Conservation (phyloP, 2,329 filamentous ascomycete species). For the Colletotrichum navitas region DNA sequence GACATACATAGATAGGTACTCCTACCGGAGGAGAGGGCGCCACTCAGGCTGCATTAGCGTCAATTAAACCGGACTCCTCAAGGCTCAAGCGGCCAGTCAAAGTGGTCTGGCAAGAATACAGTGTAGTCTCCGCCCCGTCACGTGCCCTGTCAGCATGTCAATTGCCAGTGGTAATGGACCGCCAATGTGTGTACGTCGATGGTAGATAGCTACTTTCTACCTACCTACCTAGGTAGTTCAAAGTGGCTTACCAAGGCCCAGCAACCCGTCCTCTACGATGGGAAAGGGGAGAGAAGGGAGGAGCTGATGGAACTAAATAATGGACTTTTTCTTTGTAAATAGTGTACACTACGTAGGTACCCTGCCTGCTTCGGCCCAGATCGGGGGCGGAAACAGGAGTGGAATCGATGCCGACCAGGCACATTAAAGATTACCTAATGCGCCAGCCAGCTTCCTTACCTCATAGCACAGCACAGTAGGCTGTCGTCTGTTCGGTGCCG, state of each 20-base stretch:
- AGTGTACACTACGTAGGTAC: background rate
- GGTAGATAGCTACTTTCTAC: too few species aligned
- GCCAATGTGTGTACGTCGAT: background rate
- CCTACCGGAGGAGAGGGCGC: constrained; percentile 7
- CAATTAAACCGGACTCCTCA: constrained; percentile 38
- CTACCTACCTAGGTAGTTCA: background rate
- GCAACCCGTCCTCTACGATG: background rate
- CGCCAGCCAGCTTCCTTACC: constrained; percentile 1
- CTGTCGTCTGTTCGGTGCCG: constrained; percentile 16
- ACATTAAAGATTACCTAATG: constrained; percentile 20
- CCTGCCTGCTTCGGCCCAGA: background rate
- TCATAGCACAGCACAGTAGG: constrained; percentile 1
- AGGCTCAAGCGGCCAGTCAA: constrained; percentile 36
- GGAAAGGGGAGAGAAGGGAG: background rate
- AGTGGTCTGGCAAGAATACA: constrained; percentile 12
- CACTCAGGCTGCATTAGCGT: constrained; percentile 40
- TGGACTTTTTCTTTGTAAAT: background rate
- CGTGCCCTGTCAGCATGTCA: constrained; percentile 18
- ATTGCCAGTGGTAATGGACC: constrained; percentile 4
- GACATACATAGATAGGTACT: background rate
- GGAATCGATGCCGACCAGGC: background rate
- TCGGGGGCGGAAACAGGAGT: background rate
- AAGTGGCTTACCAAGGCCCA: background rate
- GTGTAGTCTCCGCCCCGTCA: constrained; percentile 25
- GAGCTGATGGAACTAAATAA: background rate